Percentiles rank a stretch among this genome's conserved stretches.
Evolutionary conservation across 1,284 basidiomycete species (phyloP).

Genomic region (Ustilago lituana): DNA sequence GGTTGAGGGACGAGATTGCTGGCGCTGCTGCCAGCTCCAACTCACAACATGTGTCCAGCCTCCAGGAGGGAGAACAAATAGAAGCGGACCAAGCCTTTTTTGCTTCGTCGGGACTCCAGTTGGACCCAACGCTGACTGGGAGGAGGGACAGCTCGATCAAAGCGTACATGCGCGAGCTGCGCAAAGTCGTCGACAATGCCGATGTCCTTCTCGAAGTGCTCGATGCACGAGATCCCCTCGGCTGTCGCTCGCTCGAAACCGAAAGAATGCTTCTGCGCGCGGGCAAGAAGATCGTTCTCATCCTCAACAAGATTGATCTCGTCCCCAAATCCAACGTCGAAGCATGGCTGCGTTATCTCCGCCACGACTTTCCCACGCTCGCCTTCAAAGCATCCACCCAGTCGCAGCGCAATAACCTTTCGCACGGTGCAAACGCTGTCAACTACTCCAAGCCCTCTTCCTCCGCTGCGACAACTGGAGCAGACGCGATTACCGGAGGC

Average conservation of each 20-base stretch:
- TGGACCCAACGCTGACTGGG: slow-evolving; percentile 44
- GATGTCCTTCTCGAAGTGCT: slow-evolving; percentile 77
- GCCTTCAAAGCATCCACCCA: slow-evolving; percentile 91
- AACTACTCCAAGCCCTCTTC: slow-evolving; percentile 13
- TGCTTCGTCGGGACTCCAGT: neutral
- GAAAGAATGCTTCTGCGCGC: slow-evolving; percentile 54
- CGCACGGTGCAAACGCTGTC: slow-evolving; percentile 41
- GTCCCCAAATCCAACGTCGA: slow-evolving; percentile 89
- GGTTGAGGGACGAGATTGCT: slow-evolving; percentile 24
- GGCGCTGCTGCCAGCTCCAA: slow-evolving; percentile 27
- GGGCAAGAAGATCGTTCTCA: slow-evolving; percentile 61
- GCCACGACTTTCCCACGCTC: slow-evolving; percentile 89
- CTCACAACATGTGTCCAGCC: slow-evolving; percentile 5
- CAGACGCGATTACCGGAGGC: slow-evolving; percentile 32
- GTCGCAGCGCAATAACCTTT: slow-evolving; percentile 77
- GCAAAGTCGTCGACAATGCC: slow-evolving; percentile 91
- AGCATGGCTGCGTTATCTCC: slow-evolving; percentile 87
- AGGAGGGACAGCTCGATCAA: slow-evolving; percentile 65
- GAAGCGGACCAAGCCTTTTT: slow-evolving; percentile 2
- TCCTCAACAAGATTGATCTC: slow-evolving; percentile 70
- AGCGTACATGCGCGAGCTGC: slow-evolving; percentile 71
- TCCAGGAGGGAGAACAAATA: neutral
- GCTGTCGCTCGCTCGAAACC: slow-evolving; percentile 71
- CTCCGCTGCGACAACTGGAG: neutral
- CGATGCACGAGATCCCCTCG: slow-evolving; percentile 65